Conservation (phyloP, 2,329 filamentous ascomycete species). For the Torrubiella hemipterigena region DNA sequence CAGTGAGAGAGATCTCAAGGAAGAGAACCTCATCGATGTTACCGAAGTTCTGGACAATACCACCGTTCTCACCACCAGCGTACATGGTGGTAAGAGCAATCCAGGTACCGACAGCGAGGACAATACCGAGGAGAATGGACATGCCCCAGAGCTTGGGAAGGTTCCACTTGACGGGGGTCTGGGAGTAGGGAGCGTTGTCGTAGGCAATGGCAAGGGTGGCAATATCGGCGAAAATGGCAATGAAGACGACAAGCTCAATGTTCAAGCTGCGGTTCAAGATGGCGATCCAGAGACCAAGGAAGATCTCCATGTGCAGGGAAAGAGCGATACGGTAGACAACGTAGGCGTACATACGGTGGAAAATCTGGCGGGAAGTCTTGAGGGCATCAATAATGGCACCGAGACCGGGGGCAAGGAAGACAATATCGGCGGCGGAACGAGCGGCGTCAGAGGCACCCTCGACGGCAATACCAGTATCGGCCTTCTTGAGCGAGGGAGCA, state of each 20-base stretch:
- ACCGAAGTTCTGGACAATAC: constrained; percentile 86
- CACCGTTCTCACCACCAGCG: constrained; percentile 54
- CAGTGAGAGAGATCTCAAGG: constrained; percentile 79
- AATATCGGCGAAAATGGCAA: constrained; percentile 89
- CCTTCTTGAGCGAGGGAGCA: constrained; percentile 84
- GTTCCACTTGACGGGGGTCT: constrained; percentile 88
- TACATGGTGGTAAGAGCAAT: constrained; percentile 81
- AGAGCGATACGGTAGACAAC: constrained; percentile 91
- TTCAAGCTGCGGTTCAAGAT: constrained; percentile 77
- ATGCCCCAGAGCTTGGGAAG: constrained; percentile 89
- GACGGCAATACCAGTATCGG: constrained; percentile 92
- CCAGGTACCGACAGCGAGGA: constrained; percentile 77
- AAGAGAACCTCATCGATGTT: constrained; percentile 72
- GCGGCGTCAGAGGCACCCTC: constrained; percentile 87
- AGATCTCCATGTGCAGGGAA: constrained; percentile 83
- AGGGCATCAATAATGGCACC: constrained; percentile 87
- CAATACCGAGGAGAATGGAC: constrained; percentile 70
- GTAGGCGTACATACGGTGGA: constrained; percentile 95
- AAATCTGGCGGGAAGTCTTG: constrained; percentile 88
- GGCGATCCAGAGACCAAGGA: constrained; percentile 83
- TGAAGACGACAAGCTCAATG: constrained; percentile 82
- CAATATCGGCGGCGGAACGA: constrained; percentile 83
- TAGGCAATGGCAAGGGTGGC: constrained; percentile 88
- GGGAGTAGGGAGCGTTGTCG: constrained; percentile 81
- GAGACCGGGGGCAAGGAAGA: constrained; percentile 83